Conservation (phyloP, 768 basidiomycete species). For the Pleurotus citrinopileatus region DNA sequence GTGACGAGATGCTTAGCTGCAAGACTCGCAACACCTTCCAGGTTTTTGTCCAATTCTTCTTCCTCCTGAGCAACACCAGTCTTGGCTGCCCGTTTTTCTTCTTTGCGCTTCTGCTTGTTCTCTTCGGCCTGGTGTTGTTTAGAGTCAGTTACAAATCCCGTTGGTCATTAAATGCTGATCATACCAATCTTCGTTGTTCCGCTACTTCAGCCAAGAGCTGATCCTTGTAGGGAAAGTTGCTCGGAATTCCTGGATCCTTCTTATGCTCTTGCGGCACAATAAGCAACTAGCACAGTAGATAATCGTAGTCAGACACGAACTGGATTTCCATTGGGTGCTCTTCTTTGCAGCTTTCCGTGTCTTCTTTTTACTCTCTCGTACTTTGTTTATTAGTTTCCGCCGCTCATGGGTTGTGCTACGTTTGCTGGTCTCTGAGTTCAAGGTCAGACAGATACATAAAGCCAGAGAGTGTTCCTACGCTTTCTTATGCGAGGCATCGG, state of each 20-base stretch:
- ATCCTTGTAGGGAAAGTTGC: slow-evolving; percentile 92
- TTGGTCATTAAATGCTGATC: too few species aligned
- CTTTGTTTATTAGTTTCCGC: slow-evolving; percentile 71
- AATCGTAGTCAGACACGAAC: slow-evolving; percentile 40
- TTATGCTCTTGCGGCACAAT: slow-evolving; percentile 50
- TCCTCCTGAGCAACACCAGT: slow-evolving; percentile 17
- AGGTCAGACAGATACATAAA: slow-evolving; percentile 9
- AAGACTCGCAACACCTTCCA: slow-evolving; percentile 45
- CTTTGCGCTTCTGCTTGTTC: slow-evolving; percentile 66
- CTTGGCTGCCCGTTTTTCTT: slow-evolving; percentile 51
- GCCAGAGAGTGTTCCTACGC: slow-evolving; percentile 36
- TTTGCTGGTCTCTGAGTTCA: slow-evolving; percentile 76
- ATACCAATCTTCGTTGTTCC: slow-evolving; percentile 72
- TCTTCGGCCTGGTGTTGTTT: slow-evolving; percentile 57
- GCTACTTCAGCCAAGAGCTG: slow-evolving; percentile 89
- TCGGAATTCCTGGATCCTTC: slow-evolving; percentile 93
- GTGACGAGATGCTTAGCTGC: slow-evolving; percentile 36
- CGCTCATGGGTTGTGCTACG: slow-evolving; percentile 72
- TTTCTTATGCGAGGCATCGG: slow-evolving; percentile 69
- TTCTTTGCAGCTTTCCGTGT: slow-evolving; percentile 71
- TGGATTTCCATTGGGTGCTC: slow-evolving; percentile 85
- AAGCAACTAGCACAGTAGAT: background rate
- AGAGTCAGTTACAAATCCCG: too few species aligned
- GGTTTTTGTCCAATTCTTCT: slow-evolving; percentile 25
- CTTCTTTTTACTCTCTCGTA: slow-evolving; percentile 76